A percentile compares a stretch with the other conserved stretches of the same genome.
Evolutionary conservation across 73 alveolate species (phyloP).

Genomic region (Stentor coeruleus): DNA sequence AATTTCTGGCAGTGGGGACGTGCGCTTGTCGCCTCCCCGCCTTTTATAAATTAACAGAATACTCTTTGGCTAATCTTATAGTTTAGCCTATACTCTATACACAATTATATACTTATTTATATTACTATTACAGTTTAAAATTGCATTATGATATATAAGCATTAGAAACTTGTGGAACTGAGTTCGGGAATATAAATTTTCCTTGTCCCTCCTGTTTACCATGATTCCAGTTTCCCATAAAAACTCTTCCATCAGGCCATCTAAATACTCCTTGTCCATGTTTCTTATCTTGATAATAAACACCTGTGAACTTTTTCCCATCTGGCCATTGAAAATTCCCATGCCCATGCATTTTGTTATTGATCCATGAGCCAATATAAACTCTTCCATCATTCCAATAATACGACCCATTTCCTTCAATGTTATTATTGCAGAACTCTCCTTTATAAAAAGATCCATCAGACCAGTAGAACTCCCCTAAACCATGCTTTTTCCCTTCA

Average conservation of each 20-base stretch:
- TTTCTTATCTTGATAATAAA: slow-evolving; percentile 25
- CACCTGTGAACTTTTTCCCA: slow-evolving; percentile 38
- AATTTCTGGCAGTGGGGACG: slow-evolving; percentile 32
- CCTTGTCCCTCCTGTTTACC: slow-evolving; percentile 3
- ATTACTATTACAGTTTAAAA: too few relatives aligned
- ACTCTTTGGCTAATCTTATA: too few relatives aligned
- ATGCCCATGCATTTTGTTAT: slow-evolving; percentile 34
- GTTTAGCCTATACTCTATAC: too few relatives aligned
- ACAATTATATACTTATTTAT: too few relatives aligned
- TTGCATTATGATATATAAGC: too few relatives aligned
- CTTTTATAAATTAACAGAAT: slow-evolving; percentile 20
- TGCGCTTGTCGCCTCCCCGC: slow-evolving; percentile 34
- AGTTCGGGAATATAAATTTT: too few relatives aligned
- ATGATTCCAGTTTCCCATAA: slow-evolving; percentile 29
- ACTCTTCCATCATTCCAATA: slow-evolving; percentile 34
- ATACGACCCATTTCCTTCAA: slow-evolving; percentile 29
- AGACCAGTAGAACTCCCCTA: slow-evolving; percentile 25
- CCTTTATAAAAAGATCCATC: slow-evolving; percentile 37
- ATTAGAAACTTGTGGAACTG: too few relatives aligned
- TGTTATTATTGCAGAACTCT: slow-evolving; percentile 26
- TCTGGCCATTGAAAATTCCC: slow-evolving; percentile 37
- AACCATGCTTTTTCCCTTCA: slow-evolving; percentile 35
- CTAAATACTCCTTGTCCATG: slow-evolving; percentile 51
- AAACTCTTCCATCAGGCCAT: slow-evolving; percentile 48
- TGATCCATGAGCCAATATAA: slow-evolving; percentile 27